Conservation (phyloP, 164 flowering plant genomes). For the Aristolochia contorta region DNA sequence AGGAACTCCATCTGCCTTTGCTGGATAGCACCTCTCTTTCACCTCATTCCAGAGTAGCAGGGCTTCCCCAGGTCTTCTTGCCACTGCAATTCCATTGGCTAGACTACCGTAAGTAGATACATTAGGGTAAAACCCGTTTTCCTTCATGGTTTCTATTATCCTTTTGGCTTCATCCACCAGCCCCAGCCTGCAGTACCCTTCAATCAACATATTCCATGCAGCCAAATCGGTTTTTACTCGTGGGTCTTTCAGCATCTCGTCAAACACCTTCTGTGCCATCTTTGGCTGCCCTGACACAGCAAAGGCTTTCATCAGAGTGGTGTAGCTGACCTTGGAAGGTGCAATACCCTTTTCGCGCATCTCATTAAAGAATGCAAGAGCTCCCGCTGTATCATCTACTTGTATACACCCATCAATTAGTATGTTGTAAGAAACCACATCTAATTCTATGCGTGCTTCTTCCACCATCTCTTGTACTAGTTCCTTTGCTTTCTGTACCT, state of each 20-base stretch:
- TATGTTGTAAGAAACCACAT: conserved; percentile 89
- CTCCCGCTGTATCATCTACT: conserved; percentile 81
- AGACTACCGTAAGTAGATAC: conserved; percentile 84
- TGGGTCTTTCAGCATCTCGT: conserved; percentile 79
- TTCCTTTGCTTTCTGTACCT: conserved; percentile 68
- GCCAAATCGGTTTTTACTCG: conserved; percentile 71
- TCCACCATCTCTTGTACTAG: conserved; percentile 58
- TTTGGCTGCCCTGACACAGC: conserved; percentile 77
- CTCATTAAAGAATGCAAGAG: conserved; percentile 74
- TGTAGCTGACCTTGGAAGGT: conserved; percentile 91
- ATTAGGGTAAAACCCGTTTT: conserved; percentile 63
- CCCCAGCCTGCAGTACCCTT: conserved; percentile 73
- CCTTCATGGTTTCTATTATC: conserved; percentile 53
- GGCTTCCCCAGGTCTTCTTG: conserved; percentile 92
- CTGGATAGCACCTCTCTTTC: conserved; percentile 48
- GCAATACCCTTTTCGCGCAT: conserved; percentile 76
- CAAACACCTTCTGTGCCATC: conserved; percentile 70
- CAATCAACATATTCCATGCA: conserved; percentile 92
- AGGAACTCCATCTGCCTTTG: conserved; percentile 16
- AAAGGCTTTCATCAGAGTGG: conserved; percentile 94
- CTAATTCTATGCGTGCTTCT: conserved; percentile 51
- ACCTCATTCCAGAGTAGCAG: conserved; percentile 89
- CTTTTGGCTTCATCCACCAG: conserved; percentile 72
- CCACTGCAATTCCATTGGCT: conserved; percentile 75
- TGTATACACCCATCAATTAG: conserved; percentile 80